Conservation (phyloP, 179 eudicot genomes). For the Carnegiea gigantea region DNA sequence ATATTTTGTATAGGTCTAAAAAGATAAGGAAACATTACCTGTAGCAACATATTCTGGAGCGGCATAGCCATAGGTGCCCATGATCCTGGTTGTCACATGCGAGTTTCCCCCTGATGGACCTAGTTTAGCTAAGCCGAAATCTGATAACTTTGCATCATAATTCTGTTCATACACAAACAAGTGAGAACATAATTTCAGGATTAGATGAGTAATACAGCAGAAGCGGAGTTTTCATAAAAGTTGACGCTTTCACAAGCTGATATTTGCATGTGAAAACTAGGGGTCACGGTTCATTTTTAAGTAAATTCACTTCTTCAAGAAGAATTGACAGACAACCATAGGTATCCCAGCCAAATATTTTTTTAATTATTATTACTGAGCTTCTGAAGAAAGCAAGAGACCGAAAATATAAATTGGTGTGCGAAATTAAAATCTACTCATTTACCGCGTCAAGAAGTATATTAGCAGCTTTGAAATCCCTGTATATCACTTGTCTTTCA, state of each 20-base stretch:
- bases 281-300: background rate
- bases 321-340: background rate
- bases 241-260: background rate
- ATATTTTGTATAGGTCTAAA: background rate
- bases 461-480: slow-evolving; percentile 66
- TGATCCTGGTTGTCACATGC: slow-evolving; percentile 68
- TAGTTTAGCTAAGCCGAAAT: slow-evolving; percentile 75
- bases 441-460: slow-evolving; percentile 57
- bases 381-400: too few relatives aligned
- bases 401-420: too few relatives aligned
- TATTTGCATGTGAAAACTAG: background rate
- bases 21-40: slow-evolving; percentile 34
- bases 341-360: too few relatives aligned
- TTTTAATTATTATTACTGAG: too few relatives aligned
- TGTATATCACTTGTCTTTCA: slow-evolving; percentile 43
- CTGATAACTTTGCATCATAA: slow-evolving; percentile 68
- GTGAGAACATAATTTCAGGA: background rate
- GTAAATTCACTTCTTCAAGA: background rate
- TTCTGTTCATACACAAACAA: slow-evolving; percentile 32
- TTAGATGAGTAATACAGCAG: background rate
- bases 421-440: background rate
- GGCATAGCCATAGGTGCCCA: slow-evolving; percentile 82
- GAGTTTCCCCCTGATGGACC: slow-evolving; percentile 73
- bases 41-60: slow-evolving; percentile 82
- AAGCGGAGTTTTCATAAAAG: background rate